phyloP scores from a whole-genome alignment of 768 basidiomycete genomes.

The Mycena rebaudengoi region DNA sequence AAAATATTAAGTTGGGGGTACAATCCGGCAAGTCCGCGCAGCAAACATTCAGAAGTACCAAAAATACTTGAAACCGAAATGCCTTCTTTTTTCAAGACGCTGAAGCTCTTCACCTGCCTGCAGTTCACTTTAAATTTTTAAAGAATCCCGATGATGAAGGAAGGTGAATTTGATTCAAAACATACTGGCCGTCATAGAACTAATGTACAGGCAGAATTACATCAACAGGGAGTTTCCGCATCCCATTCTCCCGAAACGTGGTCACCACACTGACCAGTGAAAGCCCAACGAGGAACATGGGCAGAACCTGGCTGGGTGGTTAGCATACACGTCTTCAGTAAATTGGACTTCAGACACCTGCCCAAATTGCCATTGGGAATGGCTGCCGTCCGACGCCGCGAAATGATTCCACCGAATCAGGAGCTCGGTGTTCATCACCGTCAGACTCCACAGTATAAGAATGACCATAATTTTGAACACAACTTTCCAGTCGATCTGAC shows the following conservation, averaged over 20 bases:
- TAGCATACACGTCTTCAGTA: neutral
- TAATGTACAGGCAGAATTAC: too few relatives aligned
- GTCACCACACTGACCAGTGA: neutral
- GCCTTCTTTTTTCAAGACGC: too few relatives aligned
- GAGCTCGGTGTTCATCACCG: conserved; percentile 18
- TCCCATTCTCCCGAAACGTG: neutral
- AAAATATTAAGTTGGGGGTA: too few relatives aligned
- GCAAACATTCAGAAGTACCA: too few relatives aligned
- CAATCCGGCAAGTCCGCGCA: too few relatives aligned
- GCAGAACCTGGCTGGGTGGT: neutral
- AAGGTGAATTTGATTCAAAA: too few relatives aligned
- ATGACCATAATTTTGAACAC: neutral
- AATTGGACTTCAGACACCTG: conserved; percentile 8
- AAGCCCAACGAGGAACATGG: conserved; percentile 1
- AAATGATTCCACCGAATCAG: conserved; percentile 20
- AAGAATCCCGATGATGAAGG: too few relatives aligned
- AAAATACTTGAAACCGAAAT: too few relatives aligned
- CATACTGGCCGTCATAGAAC: too few relatives aligned
- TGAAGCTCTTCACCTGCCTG: too few relatives aligned
- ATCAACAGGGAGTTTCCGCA: too few relatives aligned
- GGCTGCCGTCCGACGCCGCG: neutral
- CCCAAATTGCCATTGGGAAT: conserved; percentile 16
- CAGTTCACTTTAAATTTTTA: too few relatives aligned
- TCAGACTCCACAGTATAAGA: conserved; percentile 3
- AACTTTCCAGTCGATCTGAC: neutral